These are phyloP conservation scores for Hypericum perforatum DNA, from an alignment of 345 rosid species.

Conservation along the genomic window DNA sequence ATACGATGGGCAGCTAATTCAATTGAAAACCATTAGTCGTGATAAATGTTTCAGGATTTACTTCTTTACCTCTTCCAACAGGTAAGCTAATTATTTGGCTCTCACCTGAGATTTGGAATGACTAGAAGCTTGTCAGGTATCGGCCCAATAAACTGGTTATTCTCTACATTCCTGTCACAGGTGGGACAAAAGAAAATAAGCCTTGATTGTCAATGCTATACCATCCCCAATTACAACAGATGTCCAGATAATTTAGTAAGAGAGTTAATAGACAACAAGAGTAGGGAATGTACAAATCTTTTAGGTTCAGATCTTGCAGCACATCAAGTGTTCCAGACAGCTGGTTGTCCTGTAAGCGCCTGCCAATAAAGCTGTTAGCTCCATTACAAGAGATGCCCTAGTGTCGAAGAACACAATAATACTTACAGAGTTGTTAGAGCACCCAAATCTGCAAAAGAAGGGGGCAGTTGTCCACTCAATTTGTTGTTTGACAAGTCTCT, in stretches of 20 bases:
- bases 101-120: conserved; percentile 69
- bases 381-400: conserved; percentile 3
- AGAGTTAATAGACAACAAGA: conserved; percentile 13
- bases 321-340: conserved; percentile 82
- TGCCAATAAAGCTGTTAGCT: conserved; percentile 40
- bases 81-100: conserved; percentile 2
- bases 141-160: conserved; percentile 78
- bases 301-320: conserved; percentile 73
- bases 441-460: conserved; percentile 53
- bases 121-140: conserved; percentile 66
- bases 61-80: not conserved
- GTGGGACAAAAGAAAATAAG: conserved; percentile 5
- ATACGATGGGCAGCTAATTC: too few species aligned
- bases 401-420: not conserved
- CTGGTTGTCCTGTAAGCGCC: conserved; percentile 81
- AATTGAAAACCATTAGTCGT: not conserved
- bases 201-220: not conserved
- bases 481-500: conserved; percentile 85
- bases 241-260: not conserved
- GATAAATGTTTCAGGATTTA: not conserved
- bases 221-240: too few species aligned
- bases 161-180: conserved; percentile 72
- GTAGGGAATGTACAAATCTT: conserved; percentile 58
- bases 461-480: conserved; percentile 73
- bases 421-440: conserved; percentile 74